Evolutionary conservation across 2,329 filamentous ascomycete species (phyloP).

Genomic region (Exophiala calicioides): DNA sequence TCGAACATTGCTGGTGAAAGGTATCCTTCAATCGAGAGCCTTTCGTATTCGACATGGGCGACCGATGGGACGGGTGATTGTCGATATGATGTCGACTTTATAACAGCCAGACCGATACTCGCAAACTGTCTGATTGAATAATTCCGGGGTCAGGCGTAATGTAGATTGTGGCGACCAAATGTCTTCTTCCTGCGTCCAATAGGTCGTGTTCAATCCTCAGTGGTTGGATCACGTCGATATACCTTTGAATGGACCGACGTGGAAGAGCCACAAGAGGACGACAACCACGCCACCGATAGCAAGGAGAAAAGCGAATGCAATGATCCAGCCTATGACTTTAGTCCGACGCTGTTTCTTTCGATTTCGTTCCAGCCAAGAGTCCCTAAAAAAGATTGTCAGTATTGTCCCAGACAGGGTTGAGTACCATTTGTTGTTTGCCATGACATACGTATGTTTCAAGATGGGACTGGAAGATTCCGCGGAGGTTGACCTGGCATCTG

Average conservation of each 20-base stretch:
- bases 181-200: too few species aligned
- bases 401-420: too few species aligned
- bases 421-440: slow-evolving; percentile 3
- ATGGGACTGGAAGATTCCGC: slow-evolving; percentile 11
- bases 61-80: too few species aligned
- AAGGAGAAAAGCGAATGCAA: slow-evolving; percentile 26
- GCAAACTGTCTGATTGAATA: too few species aligned
- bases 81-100: too few species aligned
- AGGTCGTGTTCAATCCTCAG: not conserved
- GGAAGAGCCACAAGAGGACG: slow-evolving; percentile 23
- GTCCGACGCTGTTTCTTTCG: slow-evolving; percentile 51
- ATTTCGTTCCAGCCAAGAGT: slow-evolving; percentile 57
- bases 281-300: slow-evolving; percentile 21
- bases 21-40: too few species aligned
- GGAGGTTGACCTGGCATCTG: slow-evolving; percentile 19
- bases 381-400: slow-evolving; percentile 37
- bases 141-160: too few species aligned
- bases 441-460: slow-evolving; percentile 31
- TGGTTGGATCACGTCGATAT: slow-evolving; percentile 6
- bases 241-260: slow-evolving; percentile 22
- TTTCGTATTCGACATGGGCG: too few species aligned
- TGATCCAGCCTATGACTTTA: slow-evolving; percentile 45
- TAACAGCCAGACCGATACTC: too few species aligned
- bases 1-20: too few species aligned
- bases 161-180: too few species aligned